phyloP scores from a whole-genome alignment of 129 eudicot species.

The Rutidosis leptorrhynchoides region DNA sequence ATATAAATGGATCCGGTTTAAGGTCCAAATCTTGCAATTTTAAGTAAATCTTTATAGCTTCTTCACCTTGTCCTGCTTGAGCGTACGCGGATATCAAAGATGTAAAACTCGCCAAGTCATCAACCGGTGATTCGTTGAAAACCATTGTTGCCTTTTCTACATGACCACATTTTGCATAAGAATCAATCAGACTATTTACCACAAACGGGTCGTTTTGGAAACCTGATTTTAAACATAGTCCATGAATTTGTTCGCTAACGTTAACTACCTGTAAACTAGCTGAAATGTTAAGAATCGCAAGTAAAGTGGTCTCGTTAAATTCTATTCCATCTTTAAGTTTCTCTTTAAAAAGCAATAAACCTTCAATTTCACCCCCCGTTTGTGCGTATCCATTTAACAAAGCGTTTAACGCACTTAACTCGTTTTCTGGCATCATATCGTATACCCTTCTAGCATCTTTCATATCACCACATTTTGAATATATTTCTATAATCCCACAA shows the following conservation, averaged over 20 bases:
- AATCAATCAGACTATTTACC: conserved; percentile 62
- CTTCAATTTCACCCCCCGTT: conserved; percentile 46
- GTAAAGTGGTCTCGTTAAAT: conserved; percentile 63
- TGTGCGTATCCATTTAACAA: conserved; percentile 60
- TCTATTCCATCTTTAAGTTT: conserved; percentile 39
- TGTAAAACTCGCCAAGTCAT: conserved; percentile 79
- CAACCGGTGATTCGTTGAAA: conserved; percentile 48
- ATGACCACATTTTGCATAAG: conserved; percentile 62
- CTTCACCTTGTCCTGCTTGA: conserved; percentile 86
- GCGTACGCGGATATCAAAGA: conserved; percentile 71
- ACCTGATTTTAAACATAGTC: conserved; percentile 57
- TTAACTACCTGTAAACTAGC: conserved; percentile 49
- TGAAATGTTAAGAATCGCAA: conserved; percentile 54
- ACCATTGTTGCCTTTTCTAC: conserved; percentile 48
- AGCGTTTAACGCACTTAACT: conserved; percentile 58
- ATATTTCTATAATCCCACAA: conserved; percentile 78
- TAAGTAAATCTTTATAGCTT: conserved; percentile 60
- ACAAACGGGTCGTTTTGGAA: conserved; percentile 53
- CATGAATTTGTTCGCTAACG: conserved; percentile 57
- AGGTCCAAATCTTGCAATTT: conserved; percentile 56
- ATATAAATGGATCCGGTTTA: conserved; percentile 64
- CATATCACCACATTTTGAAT: conserved; percentile 62
- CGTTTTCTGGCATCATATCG: conserved; percentile 53
- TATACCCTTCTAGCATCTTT: conserved; percentile 54
- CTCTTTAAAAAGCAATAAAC: conserved; percentile 42